Evolutionary conservation across 257 asterid genomes (phyloP), one percentile per base, ranked within the genome.

Genomic region (Anisodus tanguticus): DNA sequence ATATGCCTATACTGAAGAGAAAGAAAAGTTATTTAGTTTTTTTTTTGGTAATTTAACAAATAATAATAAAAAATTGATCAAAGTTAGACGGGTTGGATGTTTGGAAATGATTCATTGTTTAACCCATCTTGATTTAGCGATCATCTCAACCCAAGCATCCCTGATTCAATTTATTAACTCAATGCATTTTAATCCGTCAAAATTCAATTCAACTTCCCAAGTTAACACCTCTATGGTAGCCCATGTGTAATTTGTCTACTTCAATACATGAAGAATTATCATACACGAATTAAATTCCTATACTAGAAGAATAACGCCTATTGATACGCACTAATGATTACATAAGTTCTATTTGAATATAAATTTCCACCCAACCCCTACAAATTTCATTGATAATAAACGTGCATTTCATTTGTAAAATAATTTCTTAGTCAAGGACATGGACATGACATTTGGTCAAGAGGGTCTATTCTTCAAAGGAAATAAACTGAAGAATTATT

Each of bases 391-490:
- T 9, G 7, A 77, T 39, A 77, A 31, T 35, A 53, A 37, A 54
- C 66, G 51, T 53, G 82, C 66, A 77, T 77, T 13, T 51, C 45
- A 51, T 51, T 77, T 12, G 19, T 55, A 77, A 19, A 55, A 77
- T 53, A 31, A 3, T 7, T 15, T 77, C 26, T 15, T 15, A 49
- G 64, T 76, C 35, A 77, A 53, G 66, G 6, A 31, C 43, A 77
- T 54, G 66, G 9, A 77, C 82, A 77, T 13, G 82, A 77, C 49
- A 77, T 77, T 39, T 69, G 31, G 53, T 69, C 31, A 69, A 37
- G 53, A 39, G 22, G 53, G 45, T 76, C 47, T 22, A 74, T 22
- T 76, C 81, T 76, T 76, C 47, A 49, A 74, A 76, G 62, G 15
- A 9, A 6, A 3, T 26, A 15, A 26, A 77, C 49, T 51, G 45